Evolutionary conservation across 139 green algal genomes (phyloP).

Genomic region (Chlamydomonas applanata): DNA sequence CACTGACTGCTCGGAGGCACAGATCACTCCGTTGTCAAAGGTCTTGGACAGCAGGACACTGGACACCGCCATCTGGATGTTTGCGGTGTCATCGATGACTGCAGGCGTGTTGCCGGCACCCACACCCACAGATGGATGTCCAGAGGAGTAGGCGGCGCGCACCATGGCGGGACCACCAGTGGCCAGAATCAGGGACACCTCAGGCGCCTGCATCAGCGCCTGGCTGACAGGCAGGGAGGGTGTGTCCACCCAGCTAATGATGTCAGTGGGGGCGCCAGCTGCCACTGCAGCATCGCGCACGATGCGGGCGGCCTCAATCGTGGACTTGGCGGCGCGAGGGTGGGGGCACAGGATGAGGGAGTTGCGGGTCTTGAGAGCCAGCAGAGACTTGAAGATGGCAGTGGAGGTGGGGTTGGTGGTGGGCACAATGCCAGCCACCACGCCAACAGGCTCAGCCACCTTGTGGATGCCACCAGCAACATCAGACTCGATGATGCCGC

Average conservation of each 20-base stretch:
- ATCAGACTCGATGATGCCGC: conserved; percentile 62
- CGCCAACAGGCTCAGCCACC: conserved; percentile 60
- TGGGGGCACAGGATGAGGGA: conserved; percentile 65
- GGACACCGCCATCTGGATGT: conserved; percentile 55
- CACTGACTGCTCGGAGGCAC: conserved; percentile 65
- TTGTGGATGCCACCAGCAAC: conserved; percentile 39
- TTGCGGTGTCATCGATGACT: conserved; percentile 66
- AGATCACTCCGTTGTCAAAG: conserved; percentile 78
- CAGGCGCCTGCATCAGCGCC: conserved; percentile 47
- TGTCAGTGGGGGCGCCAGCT: conserved; percentile 54
- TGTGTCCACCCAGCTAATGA: conserved; percentile 64
- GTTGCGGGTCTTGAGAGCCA: conserved; percentile 72
- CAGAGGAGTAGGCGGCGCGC: conserved; percentile 62
- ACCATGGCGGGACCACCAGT: conserved; percentile 72
- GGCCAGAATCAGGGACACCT: conserved; percentile 60
- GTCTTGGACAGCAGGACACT: conserved; percentile 60
- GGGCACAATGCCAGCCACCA: conserved; percentile 63
- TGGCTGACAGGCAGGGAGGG: conserved; percentile 54
- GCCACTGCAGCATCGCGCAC: conserved; percentile 61
- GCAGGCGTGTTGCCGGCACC: conserved; percentile 71
- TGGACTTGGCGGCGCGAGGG: conserved; percentile 54
- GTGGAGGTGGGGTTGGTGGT: conserved; percentile 71
- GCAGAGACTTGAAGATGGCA: conserved; percentile 69
- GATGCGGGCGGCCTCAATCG: conserved; percentile 60
- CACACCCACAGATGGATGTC: conserved; percentile 67